Evolutionary conservation across 768 basidiomycete species (phyloP), one percentile per base, ranked within the genome.

Genomic region (Lactifluus pinguis): DNA sequence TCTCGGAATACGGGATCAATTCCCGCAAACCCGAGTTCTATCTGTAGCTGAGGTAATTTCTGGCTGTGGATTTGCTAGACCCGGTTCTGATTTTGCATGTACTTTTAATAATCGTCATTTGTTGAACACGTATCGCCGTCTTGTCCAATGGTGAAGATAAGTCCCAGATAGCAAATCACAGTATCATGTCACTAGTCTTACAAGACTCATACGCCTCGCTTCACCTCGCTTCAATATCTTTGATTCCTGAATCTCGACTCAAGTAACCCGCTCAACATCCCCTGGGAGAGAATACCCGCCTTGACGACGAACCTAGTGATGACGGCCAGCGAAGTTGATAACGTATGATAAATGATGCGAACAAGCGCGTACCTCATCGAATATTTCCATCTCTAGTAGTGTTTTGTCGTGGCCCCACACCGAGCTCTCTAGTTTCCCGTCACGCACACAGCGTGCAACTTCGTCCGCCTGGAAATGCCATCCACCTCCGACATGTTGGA

Each of bases 1-100:
- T 99, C 36, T 80, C 81, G n/a, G 97, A 99, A 73, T 97, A 98
- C 68, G 95, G 95, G 6, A 92, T 99, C 68, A 94, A 89, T 66
- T 81, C 92, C 14, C 85, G 88, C 70, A 95, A 97, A 68, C 93
- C 95, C 15, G 94, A 98, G 62, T 98, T 93, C 73, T 98, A 89
- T 73, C 79, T 93, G 73, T 93, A 69, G 67, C 25, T 17, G 51
- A 57, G 53, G 47, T 39, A 52, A 49, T 52, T n/a, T 59, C 42
- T 29, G 60, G 41, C 49, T 14, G 48, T 58, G 55, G 50, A 41
- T 63, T 44, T 25, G n/a, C 45, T 53, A 21, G 34, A 50, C 61
- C 34, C 39, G 32, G 41, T 51, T 50, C 52, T 52, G 56, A 48
- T 58, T 38, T 42, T 63, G 54, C 53, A 32, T 61, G 59, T 63